Evolutionary conservation across 495 filamentous ascomycete genomes (phyloP).

Genomic region (Tuber magnatum): DNA sequence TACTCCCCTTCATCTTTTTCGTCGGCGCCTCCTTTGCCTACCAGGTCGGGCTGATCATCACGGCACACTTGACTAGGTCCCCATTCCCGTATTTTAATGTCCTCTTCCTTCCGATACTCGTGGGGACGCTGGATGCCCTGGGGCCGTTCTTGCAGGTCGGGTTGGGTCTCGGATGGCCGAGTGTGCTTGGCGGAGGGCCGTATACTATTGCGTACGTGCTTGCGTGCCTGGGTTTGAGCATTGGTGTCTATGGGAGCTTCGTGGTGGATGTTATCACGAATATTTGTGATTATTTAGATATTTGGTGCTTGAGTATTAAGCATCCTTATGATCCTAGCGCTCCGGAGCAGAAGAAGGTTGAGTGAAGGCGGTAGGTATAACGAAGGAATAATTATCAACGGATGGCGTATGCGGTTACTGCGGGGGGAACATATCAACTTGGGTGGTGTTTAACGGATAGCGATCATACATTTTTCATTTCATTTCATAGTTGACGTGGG

Average conservation of each 20-base stretch:
- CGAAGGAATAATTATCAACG: background rate
- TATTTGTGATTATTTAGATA: conserved; percentile 96
- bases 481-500: background rate
- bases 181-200: conserved; percentile 60
- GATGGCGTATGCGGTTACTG: background rate
- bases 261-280: conserved; percentile 91
- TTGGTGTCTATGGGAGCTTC: conserved; percentile 92
- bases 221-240: conserved; percentile 64
- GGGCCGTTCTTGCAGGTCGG: conserved; percentile 56
- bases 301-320: conserved; percentile 97
- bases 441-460: background rate
- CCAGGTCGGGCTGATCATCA: conserved; percentile 89
- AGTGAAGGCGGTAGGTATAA: background rate
- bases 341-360: conserved; percentile 21
- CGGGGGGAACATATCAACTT: background rate
- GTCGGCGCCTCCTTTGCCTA: conserved; percentile 86
- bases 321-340: conserved; percentile 43
- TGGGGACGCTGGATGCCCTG: conserved; percentile 67
- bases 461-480: background rate
- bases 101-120: conserved; percentile 58
- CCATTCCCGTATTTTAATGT: conserved; percentile 85
- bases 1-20: conserved; percentile 80
- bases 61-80: conserved; percentile 76
- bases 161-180: conserved; percentile 70
- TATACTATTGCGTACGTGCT: conserved; percentile 86